These are phyloP conservation scores for Monosporascus sp. DNA, from an alignment of 2,329 filamentous ascomycete species.

Conservation along the genomic window DNA sequence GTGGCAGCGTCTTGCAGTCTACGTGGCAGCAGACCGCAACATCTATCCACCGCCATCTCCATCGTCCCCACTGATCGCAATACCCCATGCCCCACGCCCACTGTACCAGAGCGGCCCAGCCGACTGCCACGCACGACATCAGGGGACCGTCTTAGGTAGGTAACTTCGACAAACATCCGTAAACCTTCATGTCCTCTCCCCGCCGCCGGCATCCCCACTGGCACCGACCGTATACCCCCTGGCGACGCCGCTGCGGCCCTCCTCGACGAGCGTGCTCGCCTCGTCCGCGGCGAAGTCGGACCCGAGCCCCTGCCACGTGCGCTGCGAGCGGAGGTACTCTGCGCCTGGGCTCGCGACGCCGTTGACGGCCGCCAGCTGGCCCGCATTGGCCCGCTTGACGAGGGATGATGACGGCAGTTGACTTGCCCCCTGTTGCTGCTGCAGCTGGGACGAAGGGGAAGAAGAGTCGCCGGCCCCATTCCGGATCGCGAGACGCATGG, in stretches of 20 bases:
- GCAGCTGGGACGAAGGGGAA: constrained; percentile 5
- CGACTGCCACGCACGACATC: too few relatives aligned
- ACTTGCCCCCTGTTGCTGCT: constrained; percentile 18
- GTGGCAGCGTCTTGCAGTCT: too few relatives aligned
- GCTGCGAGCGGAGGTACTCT: constrained; percentile 73
- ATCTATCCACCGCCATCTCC: too few relatives aligned
- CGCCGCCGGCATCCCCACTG: background rate
- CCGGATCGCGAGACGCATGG: constrained; percentile 53
- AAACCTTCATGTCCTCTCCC: background rate
- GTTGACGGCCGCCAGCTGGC: constrained; percentile 75
- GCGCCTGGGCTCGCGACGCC: constrained; percentile 87
- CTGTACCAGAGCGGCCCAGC: too few relatives aligned
- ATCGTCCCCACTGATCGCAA: too few relatives aligned
- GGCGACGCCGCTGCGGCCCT: constrained; percentile 83
- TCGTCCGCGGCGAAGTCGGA: constrained; percentile 73
- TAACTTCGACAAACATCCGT: too few relatives aligned
- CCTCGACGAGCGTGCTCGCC: constrained; percentile 66
- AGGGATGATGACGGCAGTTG: constrained; percentile 45
- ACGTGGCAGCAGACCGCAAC: too few relatives aligned
- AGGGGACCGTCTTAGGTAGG: too few relatives aligned
- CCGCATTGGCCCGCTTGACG: constrained; percentile 49
- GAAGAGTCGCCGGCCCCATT: constrained; percentile 13
- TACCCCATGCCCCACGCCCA: too few relatives aligned
- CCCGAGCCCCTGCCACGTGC: constrained; percentile 89
- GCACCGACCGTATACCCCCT: constrained; percentile 75